Evolutionary conservation across 2,329 filamentous ascomycete species (phyloP).

Genomic region (Venturia pyrina): DNA sequence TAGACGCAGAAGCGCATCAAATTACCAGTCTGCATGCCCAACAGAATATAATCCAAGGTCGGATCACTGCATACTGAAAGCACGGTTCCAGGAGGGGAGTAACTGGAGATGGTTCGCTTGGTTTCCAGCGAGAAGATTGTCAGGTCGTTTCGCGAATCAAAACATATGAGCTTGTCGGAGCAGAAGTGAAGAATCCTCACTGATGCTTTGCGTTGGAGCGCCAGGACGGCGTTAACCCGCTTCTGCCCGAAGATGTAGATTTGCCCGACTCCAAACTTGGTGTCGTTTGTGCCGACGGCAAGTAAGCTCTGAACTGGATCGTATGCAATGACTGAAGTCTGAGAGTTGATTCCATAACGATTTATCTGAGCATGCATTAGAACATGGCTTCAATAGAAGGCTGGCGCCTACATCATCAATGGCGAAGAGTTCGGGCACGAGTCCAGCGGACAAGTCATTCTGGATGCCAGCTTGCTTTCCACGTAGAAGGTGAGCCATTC

Average conservation of each 20-base stretch:
- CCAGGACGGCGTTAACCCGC: conserved; percentile 66
- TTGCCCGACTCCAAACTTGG: conserved; percentile 72
- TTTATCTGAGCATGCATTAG: conserved; percentile 39
- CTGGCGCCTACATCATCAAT: conserved; percentile 58
- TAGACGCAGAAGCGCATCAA: not conserved
- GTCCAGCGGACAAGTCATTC: conserved; percentile 76
- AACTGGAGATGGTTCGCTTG: conserved; percentile 54
- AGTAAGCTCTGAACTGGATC: conserved; percentile 90
- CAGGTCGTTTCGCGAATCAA: conserved; percentile 80
- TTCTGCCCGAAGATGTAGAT: conserved; percentile 82
- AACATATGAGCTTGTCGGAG: conserved; percentile 70
- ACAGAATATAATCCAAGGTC: conserved; percentile 83
- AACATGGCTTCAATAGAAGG: conserved; percentile 15
- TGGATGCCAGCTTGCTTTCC: conserved; percentile 90
- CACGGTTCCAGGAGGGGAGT: conserved; percentile 68
- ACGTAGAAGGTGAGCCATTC: conserved; percentile 79
- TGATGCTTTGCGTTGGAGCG: conserved; percentile 61
- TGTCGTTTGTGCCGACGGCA: conserved; percentile 82
- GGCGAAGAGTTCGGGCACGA: conserved; percentile 67
- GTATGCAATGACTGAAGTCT: conserved; percentile 71
- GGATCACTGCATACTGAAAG: conserved; percentile 72
- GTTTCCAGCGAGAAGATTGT: conserved; percentile 71
- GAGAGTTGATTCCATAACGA: conserved; percentile 62
- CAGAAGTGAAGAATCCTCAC: conserved; percentile 75
- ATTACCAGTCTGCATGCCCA: conserved; percentile 63